Base-by-base conservation (phyloP, 306 rosid species). In the Adenanthera pavonina region DNA sequence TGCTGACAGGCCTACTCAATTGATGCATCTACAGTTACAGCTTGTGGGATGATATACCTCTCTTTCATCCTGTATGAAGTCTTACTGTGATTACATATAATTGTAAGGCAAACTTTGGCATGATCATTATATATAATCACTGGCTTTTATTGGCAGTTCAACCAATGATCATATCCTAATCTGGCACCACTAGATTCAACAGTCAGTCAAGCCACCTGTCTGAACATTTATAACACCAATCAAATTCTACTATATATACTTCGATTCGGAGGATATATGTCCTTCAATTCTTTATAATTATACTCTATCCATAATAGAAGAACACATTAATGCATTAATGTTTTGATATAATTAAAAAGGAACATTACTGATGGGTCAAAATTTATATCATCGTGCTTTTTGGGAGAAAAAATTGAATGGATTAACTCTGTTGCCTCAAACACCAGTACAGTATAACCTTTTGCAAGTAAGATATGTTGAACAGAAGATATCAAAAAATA, bases 331-430 rank as follows among this genome's bases (percentile, higher is more conserved):
- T 52, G 67, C 60, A 46, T 67, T 64, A 43, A 51, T 72, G n/a
- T 75, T 56, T 11, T 25, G 36, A 57, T 76, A 36, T 20, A 34
- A 82, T 75, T 6, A 66, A 75, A 85, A 88, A 66, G 53, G 9
- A 69, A 83, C 61, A 79, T 70, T 30, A 69, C 40, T 30, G 35
- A 56, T 19, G 40, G 19, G 76, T 46, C 62, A 77, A 51, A 49
- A 85, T 60, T 77, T 15, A 44, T 14, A 48, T 48, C 38, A 30
- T 25, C 10, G 67, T 60, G 16, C 40, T 30, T 12, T 1, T 4
- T 10, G 40, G 4, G 38, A 3, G 67, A 30, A 78, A 68, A 72
- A 36, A 56, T n/a, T 48, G 74, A 33, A 76, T 41, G 36, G 36
- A 41, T 68, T 43, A 43, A 43, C 36, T 68, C 35, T n/a, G 53